phyloP scores from a whole-genome alignment of 2,329 filamentous ascomycete genomes.

The Plenodomus lindquistii region DNA sequence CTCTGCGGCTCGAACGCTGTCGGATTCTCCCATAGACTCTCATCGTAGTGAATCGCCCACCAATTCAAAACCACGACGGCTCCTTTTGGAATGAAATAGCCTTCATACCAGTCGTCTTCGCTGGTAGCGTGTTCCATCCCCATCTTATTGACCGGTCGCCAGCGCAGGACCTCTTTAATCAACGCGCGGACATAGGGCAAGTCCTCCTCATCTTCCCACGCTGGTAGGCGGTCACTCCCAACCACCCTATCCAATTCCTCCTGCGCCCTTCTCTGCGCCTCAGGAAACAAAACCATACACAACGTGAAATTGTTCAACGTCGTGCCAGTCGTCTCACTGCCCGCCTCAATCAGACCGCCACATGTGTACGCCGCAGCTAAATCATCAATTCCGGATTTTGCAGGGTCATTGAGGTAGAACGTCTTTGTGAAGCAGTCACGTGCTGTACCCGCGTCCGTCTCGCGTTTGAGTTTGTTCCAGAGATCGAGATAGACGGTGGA shows the following conservation, averaged over 20 bases:
- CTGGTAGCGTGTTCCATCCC: slow-evolving; percentile 40
- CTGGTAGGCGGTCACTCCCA: slow-evolving; percentile 33
- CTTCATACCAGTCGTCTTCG: slow-evolving; percentile 44
- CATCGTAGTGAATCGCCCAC: slow-evolving; percentile 43
- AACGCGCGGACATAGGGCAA: slow-evolving; percentile 42
- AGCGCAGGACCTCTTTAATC: slow-evolving; percentile 38
- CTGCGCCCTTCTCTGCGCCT: slow-evolving; percentile 29
- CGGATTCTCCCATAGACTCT: slow-evolving; percentile 28
- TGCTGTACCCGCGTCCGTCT: slow-evolving; percentile 35
- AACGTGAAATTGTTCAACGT: slow-evolving; percentile 38
- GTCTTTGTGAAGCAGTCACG: slow-evolving; percentile 41
- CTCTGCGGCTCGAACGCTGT: slow-evolving; percentile 36
- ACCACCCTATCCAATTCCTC: slow-evolving; percentile 36
- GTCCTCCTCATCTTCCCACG: slow-evolving; percentile 34
- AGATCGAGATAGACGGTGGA: slow-evolving; percentile 38
- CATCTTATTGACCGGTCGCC: slow-evolving; percentile 37
- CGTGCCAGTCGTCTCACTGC: slow-evolving; percentile 37
- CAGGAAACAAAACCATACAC: slow-evolving; percentile 34
- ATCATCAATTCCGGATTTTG: slow-evolving; percentile 40
- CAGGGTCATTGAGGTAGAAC: slow-evolving; percentile 38
- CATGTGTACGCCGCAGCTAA: slow-evolving; percentile 40
- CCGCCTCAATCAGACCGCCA: slow-evolving; percentile 40
- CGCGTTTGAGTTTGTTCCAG: slow-evolving; percentile 36
- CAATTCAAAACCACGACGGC: slow-evolving; percentile 38
- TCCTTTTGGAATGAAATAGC: slow-evolving; percentile 46